Base-by-base conservation (phyloP, 2,329 filamentous ascomycete genomes). In the Curvularia lunata region DNA sequence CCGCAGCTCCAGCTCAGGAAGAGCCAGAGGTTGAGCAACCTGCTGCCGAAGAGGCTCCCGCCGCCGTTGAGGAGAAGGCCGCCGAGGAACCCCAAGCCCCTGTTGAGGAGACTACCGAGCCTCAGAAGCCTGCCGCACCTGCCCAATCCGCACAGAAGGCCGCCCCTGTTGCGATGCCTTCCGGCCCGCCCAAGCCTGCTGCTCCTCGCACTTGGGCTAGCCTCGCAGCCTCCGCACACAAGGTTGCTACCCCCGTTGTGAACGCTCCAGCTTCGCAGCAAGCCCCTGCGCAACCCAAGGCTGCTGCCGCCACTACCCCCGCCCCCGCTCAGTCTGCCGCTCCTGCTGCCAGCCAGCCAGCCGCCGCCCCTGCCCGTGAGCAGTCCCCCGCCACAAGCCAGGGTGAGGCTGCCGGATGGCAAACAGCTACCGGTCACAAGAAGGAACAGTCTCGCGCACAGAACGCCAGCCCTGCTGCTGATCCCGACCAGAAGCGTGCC, bases 371-470 rank as follows among this genome's bases (percentile, higher is more conserved):
- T 30, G 74, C 74, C 47, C 76, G 72, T 57, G 72, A 76, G 53
- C 68, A 74, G 46, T 77, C 76, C 58, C 67, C 73, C 48, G 60
- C 73, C 63, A 55, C 70, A 64, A 72, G 74, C 61, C 74, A 87
- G 84, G 83, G 85, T 66, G 83, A 90, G 61, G 74, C 80, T 40
- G 80, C 84, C 58, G 91, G 91, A 72, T 99, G 95, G 95, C 94
- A 97, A 78, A 94, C 91, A 48, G 94, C 91, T 54, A 79, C 80
- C 56, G 85, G 87, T 54, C 90, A 96, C 78, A 89, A 89, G 69
- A 95, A 95, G 83, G 88, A 91, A 74, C 91, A 95, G 76, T 89
- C 88, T 70, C 87, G 91, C 63, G 86, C 85, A 50, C 89, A 91
- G 77, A 86, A 88, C 53, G 83, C 86, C 67, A 82, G 86, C 54